Evolutionary conservation across 352 stramenopile genomes (phyloP), one percentile per base, ranked within the genome.

Genomic region (Globisporangium camurandrum): DNA sequence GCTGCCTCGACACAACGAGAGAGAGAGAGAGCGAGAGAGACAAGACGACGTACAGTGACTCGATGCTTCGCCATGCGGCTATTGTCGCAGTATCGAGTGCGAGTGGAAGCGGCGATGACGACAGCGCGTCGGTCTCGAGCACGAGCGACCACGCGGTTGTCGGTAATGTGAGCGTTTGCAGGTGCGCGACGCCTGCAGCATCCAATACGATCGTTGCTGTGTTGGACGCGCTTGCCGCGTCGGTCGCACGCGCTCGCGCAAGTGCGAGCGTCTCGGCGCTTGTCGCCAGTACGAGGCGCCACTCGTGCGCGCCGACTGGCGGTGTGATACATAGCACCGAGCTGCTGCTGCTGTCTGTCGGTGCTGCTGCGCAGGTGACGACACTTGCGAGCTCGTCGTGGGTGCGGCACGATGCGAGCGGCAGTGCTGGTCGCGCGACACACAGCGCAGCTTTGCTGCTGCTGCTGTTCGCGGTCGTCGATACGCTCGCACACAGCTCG

Each of bases 41-140:
- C n/a, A n/a, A n/a, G n/a, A n/a, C n/a, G n/a, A 56, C 52, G 23
- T 31, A 59, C 52, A 59, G 45, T 30, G 45, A 39, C 28, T 59
- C 52, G 45, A 59, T 27, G 23, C n/a, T 26, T 20, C 22, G 31
- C 52, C 52, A 59, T 10, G 41, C 27, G 3, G 26, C 22, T n/a
- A 59, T 0, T 23, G 38, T 20, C 11, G 24, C 40, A 11, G 37
- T 26, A 24, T 52, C 45, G 10, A 59, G 27, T 12, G 34, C 43
- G 20, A 59, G 50, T 23, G 41, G 37, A 33, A 42, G 41, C 9
- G 41, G 50, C 24, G 19, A 34, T 11, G n/a, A n/a, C n/a, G n/a
- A n/a, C n/a, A n/a, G n/a, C n/a, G 23, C 12, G 11, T 53, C 38
- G 14, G 38, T 41, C 31, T 39, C 33, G 28, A 59, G 23, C 24